Base-by-base conservation (phyloP, 306 rosid species). In the Quercus cerris region DNA sequence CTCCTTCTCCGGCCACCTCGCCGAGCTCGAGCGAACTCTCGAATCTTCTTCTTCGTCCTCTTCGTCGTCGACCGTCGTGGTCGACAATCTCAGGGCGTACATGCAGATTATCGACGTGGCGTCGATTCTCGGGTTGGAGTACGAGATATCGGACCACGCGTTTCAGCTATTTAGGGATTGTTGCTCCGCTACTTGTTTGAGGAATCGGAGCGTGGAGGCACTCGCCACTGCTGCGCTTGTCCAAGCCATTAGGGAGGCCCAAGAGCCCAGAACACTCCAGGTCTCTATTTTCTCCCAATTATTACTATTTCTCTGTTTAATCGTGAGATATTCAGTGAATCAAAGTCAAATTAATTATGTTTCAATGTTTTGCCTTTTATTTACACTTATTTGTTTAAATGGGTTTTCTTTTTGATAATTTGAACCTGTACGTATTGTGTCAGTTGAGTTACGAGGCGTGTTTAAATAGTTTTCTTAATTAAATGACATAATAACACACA, bases 141-240 rank as follows among this genome's bases (percentile, higher is more conserved):
- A 86, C 38, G 97, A 93, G 44, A 91, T 95, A 62, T 93, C 96
- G 2, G 98, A 95, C 75, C 97, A 93, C 55, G 97, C 98, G 63
- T 91, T 93, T 89, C 93, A 95, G 82, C 78, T 95, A 25, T 95
- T 95, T 59, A 90, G 98, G 91, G 99, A 95, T 79, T 95, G 99
- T 80, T 93, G 98, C 82, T 93, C 97, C 27, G 97, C 99, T 10
- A 95, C 98, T 73, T 95, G 98, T 63, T 85, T 95, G 90, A 88
- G 99, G 79, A 95, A 95, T 74, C 94, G 98, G 31, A 95, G 99
- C 72, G 94, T 95, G n/a, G 98, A 95, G 82, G 96, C 98, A 20
- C 97, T 95, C 59, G 99, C 99, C 22, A 95, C 97, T 80, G 98
- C 97, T 46, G 99, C 99, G 63, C 92, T 95, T 59, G 99, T 95